Conservation (phyloP, 257 asterid species). For the Solanum peruvianum region DNA sequence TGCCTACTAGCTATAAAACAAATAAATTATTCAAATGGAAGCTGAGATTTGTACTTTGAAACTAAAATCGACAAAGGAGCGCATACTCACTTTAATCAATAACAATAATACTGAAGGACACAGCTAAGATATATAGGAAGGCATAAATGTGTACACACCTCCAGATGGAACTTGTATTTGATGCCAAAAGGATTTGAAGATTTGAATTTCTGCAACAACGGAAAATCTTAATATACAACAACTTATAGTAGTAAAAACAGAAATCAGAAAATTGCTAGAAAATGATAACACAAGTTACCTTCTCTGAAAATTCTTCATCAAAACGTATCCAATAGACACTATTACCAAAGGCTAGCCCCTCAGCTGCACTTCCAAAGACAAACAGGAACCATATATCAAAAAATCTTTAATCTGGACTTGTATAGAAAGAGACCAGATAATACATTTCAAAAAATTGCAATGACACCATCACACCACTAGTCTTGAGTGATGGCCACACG, state of each 20-base stretch:
- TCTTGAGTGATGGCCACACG: neutral
- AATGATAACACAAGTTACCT: conserved; percentile 32
- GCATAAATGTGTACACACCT: conserved; percentile 31
- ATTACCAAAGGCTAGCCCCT: conserved; percentile 80
- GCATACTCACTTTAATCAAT: neutral
- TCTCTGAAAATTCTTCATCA: conserved; percentile 58
- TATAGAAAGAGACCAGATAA: neutral
- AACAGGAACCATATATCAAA: neutral
- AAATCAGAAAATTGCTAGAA: neutral
- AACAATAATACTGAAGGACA: neutral
- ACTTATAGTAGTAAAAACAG: neutral
- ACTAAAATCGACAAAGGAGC: neutral
- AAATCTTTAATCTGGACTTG: neutral
- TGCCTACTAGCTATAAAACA: neutral
- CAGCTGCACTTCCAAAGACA: conserved; percentile 52
- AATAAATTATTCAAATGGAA: neutral
- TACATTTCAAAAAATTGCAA: neutral
- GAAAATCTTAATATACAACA: neutral
- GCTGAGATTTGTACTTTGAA: neutral
- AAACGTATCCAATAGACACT: conserved; percentile 83
- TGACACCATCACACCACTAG: neutral
- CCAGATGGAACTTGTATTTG: conserved; percentile 85
- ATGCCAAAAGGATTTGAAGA: conserved; percentile 88
- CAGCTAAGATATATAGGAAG: neutral
- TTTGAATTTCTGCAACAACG: conserved; percentile 63